Evolutionary conservation across 2,329 filamentous ascomycete genomes (phyloP).

Genomic region (Blastomyces silverae): DNA sequence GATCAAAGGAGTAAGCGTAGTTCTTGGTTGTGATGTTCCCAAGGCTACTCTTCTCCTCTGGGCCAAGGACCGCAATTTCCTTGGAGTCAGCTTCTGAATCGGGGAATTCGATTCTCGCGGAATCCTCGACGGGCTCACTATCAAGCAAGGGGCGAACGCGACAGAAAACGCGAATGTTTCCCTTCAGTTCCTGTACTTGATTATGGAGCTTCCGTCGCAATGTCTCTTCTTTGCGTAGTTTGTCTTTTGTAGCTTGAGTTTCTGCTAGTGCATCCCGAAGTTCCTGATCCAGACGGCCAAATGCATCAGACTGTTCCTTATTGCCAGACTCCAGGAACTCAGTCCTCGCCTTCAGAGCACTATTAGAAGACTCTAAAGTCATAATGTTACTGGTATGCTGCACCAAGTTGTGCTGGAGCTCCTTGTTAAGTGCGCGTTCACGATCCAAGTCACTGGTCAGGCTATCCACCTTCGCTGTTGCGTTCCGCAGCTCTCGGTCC

Average conservation of each 20-base stretch:
- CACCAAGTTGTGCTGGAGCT: constrained; percentile 53
- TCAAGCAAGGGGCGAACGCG: constrained; percentile 72
- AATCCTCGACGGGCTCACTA: constrained; percentile 51
- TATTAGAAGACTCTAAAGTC: constrained; percentile 66
- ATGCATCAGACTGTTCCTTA: constrained; percentile 80
- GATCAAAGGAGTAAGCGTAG: constrained; percentile 84
- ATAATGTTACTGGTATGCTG: constrained; percentile 56
- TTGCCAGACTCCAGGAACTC: constrained; percentile 85
- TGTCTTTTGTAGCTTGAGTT: constrained; percentile 66
- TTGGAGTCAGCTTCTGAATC: constrained; percentile 74
- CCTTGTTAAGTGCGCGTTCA: constrained; percentile 56
- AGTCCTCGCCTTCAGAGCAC: constrained; percentile 71
- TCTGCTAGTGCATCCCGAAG: constrained; percentile 68
- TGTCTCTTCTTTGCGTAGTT: constrained; percentile 85
- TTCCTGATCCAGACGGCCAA: constrained; percentile 70
- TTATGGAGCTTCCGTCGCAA: constrained; percentile 89
- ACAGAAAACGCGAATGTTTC: constrained; percentile 98
- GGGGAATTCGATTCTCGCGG: constrained; percentile 71
- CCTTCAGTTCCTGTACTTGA: constrained; percentile 94
- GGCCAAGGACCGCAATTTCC: constrained; percentile 76
- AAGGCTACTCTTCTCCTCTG: constrained; percentile 74
- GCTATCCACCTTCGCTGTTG: constrained; percentile 37
- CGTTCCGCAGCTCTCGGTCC: constrained; percentile 47
- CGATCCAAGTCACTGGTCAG: constrained; percentile 49
- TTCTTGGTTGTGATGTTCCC: constrained; percentile 70